phyloP scores from a whole-genome alignment of 2,329 filamentous ascomycete genomes.

The Cyclaneusma minus region DNA sequence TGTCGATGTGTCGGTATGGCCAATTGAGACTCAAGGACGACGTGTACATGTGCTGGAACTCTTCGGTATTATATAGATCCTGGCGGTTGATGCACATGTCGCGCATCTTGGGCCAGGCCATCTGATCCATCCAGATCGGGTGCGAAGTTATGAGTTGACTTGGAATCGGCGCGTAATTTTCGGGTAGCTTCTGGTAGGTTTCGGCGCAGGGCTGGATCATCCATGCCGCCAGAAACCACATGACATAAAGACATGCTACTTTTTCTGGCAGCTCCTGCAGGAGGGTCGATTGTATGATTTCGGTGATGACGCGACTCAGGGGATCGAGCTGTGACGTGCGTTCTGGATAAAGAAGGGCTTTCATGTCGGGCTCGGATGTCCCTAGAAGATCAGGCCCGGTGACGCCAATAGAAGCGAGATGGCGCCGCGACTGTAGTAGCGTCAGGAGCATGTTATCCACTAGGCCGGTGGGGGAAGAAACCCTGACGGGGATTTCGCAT shows the following conservation, averaged over 20 bases:
- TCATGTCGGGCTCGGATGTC: slow-evolving; percentile 19
- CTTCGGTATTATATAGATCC: slow-evolving; percentile 21
- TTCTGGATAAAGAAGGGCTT: slow-evolving; percentile 18
- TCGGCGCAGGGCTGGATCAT: slow-evolving; percentile 9
- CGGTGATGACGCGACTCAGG: slow-evolving; percentile 15
- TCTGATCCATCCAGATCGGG: slow-evolving; percentile 17
- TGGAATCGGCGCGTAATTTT: slow-evolving; percentile 10
- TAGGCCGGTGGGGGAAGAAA: slow-evolving; percentile 16
- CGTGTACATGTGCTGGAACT: slow-evolving; percentile 21
- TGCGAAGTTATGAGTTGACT: slow-evolving; percentile 17
- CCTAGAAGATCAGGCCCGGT: slow-evolving; percentile 17
- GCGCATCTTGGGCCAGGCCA: slow-evolving; percentile 21
- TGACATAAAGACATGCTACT: slow-evolving; percentile 8
- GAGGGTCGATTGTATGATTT: slow-evolving; percentile 9
- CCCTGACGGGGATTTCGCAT: slow-evolving; percentile 21
- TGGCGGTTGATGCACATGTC: slow-evolving; percentile 21
- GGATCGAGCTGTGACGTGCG: slow-evolving; percentile 13
- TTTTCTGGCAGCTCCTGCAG: slow-evolving; percentile 8
- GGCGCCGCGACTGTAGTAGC: slow-evolving; percentile 21
- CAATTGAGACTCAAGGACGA: slow-evolving; percentile 21
- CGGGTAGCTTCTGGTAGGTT: slow-evolving; percentile 10
- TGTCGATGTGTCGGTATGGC: slow-evolving; percentile 13
- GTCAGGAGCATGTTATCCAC: slow-evolving; percentile 21
- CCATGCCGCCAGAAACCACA: slow-evolving; percentile 12
- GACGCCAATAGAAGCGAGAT: slow-evolving; percentile 15